phyloP scores from a whole-genome alignment of 352 stramenopile genomes.

The Pythium dissotocum region DNA sequence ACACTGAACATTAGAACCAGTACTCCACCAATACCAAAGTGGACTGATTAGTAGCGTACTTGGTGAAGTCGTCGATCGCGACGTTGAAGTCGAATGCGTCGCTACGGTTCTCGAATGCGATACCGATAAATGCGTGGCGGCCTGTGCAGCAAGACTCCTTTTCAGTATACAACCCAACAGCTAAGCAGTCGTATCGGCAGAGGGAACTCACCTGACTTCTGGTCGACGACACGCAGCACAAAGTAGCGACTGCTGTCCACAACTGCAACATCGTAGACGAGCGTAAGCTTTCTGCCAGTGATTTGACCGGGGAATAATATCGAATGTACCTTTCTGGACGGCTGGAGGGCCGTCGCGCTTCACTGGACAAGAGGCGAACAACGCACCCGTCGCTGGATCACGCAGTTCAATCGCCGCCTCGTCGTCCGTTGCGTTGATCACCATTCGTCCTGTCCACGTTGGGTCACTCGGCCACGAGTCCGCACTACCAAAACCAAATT shows the following conservation, averaged over 20 bases:
- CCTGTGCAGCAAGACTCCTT: slow-evolving; percentile 31
- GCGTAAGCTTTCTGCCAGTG: not conserved
- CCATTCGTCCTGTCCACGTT: slow-evolving; percentile 58
- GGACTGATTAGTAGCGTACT: slow-evolving; percentile 33
- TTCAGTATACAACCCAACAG: not conserved
- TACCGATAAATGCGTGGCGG: slow-evolving; percentile 91
- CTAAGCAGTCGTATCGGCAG: too few species aligned
- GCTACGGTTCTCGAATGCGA: slow-evolving; percentile 94
- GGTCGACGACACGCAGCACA: slow-evolving; percentile 91
- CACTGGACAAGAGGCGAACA: slow-evolving; percentile 69
- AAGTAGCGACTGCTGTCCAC: slow-evolving; percentile 95
- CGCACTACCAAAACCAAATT: slow-evolving; percentile 31
- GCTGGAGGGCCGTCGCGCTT: slow-evolving; percentile 53
- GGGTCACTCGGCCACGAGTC: slow-evolving; percentile 66
- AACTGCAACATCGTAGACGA: slow-evolving; percentile 30
- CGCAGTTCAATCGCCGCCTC: slow-evolving; percentile 64
- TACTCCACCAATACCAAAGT: too few species aligned
- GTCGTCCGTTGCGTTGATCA: slow-evolving; percentile 63
- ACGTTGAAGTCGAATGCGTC: slow-evolving; percentile 96
- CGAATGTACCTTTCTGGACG: slow-evolving; percentile 56
- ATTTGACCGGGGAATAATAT: too few species aligned
- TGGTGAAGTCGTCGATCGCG: slow-evolving; percentile 87
- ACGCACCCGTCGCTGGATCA: slow-evolving; percentile 45
- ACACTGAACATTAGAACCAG: too few species aligned
- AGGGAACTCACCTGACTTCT: slow-evolving; percentile 46